Base-by-base conservation (phyloP, 1,284 basidiomycete genomes). In the Phylloporus sp. region DNA sequence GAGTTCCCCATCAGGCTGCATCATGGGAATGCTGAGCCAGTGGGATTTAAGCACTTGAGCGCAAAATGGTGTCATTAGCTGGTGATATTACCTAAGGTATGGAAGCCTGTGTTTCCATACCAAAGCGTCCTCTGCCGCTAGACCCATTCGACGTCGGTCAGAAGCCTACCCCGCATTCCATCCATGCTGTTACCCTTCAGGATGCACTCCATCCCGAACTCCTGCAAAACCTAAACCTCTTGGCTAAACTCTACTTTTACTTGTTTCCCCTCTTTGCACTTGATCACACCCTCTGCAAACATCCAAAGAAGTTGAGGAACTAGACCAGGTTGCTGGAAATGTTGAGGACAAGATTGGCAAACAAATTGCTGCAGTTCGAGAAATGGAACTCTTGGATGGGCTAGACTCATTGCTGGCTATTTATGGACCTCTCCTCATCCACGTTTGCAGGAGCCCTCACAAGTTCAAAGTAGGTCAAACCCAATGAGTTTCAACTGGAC, bases 331-430 rank as follows among this genome's bases (percentile, higher is more conserved):
- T 3, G 95, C 94, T 2, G 97, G 98, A 5, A 98, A 97, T 70
- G 96, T 96, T 26, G 97, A 99, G 76, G 98, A 99, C 76, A 98
- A 99, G 73, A 97, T 99, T 69, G 97, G 96, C 22, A 98, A 99
- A 64, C 85, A 92, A 8, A 93, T 99, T 50, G 88, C 90, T 4
- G 85, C 81, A 2, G 87, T 98, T 61, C 84, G 94, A 34, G 98
- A 99, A 79, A 86, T 85, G 20, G 97, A 98, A 78, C 81, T 99
- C 54, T 81, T 98, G 20, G 96, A 93, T 71, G 94, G 95, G 4
- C 81, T 88, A 2, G 81, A 91, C n/a, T 96, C 95, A 5, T 80
- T 99, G 55, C 80, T 99, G 56, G 88, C 92, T 5, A 75, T 93
- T 13, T 99, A 93, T 71, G 97, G 95, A 0, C 94, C 95, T 0